Evolutionary conservation across 1,284 basidiomycete species (phyloP), one percentile per base, ranked within the genome.

Genomic region (Gastroboletus turbinatus): DNA sequence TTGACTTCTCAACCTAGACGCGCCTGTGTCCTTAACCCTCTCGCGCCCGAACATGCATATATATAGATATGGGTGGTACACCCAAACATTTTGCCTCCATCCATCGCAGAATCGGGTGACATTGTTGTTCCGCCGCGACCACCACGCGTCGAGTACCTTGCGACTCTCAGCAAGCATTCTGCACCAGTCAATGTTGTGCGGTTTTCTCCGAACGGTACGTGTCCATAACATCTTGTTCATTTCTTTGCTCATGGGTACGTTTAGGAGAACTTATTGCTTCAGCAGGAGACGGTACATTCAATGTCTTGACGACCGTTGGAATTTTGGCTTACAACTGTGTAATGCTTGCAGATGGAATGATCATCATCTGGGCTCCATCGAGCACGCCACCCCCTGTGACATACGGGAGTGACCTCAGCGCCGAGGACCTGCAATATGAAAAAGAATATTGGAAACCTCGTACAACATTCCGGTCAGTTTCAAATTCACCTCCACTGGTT

Each of bases 371-470:
- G 96, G 87, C 92, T 0, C 92, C 87, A 10, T 89, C 90, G 7
- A 84, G 86, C 36, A 85, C 82, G 36, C 87, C 90, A 0, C 86
- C 87, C 53, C 76, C 85, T 16, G 78, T 74, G 27, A 84, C 82
- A 25, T 96, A 94, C 68, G 92, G 92, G 23, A 89, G 84, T 63
- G 87, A 91, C 71, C 73, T 87, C 46, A 79, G 75, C 47, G 73
- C 82, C 1, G 92, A 95, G 59, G 95, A 98, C 58, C 60, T 88
- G 29, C 87, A 89, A 61, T 87, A 90, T 63, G 96, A 98, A 73
- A 96, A 95, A 73, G 96, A 99, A 71, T 89, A 88, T 65, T 99
- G 96, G 96, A 90, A 94, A 67, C 88, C 94, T 21, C 86, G 94
- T 52, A 92, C 88, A 39, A 92, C 93, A 58, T 89, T 96, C 66